These are phyloP conservation scores for Vitis vinifera DNA, from an alignment of 164 flowering plant genomes.

Conservation along the genomic window DNA sequence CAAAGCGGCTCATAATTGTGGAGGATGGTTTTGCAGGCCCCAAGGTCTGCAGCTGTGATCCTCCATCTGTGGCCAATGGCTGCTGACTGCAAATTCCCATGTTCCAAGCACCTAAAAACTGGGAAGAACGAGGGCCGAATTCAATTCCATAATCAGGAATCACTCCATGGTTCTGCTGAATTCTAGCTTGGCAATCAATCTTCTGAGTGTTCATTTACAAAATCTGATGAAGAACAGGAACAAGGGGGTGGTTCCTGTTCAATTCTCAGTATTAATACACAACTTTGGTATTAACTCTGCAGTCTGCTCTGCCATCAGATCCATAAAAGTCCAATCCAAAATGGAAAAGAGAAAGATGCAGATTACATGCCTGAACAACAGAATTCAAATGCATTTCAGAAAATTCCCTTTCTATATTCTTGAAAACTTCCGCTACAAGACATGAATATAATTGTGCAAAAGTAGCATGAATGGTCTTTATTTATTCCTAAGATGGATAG, in stretches of 20 bases:
- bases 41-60: slow-evolving; percentile 21
- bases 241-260: neutral
- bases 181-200: slow-evolving; percentile 22
- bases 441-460: slow-evolving; percentile 20
- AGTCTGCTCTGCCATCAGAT: neutral
- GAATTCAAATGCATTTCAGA: slow-evolving; percentile 25
- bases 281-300: slow-evolving; percentile 2
- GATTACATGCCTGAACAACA: slow-evolving; percentile 8
- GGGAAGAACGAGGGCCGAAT: slow-evolving; percentile 20
- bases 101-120: slow-evolving; percentile 21
- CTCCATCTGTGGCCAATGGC: slow-evolving; percentile 21
- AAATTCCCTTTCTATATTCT: slow-evolving; percentile 31
- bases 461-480: slow-evolving; percentile 14
- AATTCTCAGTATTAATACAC: neutral
- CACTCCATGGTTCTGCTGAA: slow-evolving; percentile 28
- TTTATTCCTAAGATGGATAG: slow-evolving; percentile 51
- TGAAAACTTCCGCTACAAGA: slow-evolving; percentile 41
- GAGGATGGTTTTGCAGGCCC: slow-evolving; percentile 24
- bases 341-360: slow-evolving; percentile 14
- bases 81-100: slow-evolving; percentile 25
- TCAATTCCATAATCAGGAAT: slow-evolving; percentile 27
- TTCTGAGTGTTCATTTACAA: slow-evolving; percentile 51
- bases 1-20: slow-evolving; percentile 33
- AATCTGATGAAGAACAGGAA: neutral
- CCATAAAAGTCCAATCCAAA: slow-evolving; percentile 8